These are phyloP conservation scores for Cyathus striatus DNA, from an alignment of 768 basidiomycete species.

Conservation along the genomic window DNA sequence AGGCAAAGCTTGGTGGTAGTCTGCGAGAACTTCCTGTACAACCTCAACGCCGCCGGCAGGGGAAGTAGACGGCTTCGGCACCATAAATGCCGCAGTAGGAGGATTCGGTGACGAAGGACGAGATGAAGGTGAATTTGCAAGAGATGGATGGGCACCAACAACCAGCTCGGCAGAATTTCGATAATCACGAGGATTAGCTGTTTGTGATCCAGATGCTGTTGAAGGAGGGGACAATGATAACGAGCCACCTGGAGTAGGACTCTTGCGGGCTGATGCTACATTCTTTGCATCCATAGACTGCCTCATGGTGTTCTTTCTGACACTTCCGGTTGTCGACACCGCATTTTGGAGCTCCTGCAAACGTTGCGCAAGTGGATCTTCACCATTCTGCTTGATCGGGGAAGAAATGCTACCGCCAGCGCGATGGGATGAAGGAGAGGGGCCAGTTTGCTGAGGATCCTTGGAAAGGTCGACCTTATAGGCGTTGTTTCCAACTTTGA, in stretches of 20 bases:
- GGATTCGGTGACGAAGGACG: constrained; percentile 72
- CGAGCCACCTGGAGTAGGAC: constrained; percentile 8
- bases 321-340: constrained; percentile 39
- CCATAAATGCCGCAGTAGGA: constrained; percentile 74
- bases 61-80: constrained; percentile 48
- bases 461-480: constrained; percentile 62
- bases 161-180: constrained; percentile 70
- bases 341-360: constrained; percentile 54
- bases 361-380: constrained; percentile 67
- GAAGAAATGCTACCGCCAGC: constrained; percentile 16
- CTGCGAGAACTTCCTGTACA: constrained; percentile 66
- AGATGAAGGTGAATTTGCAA: constrained; percentile 28
- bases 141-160: constrained; percentile 70
- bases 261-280: constrained; percentile 12
- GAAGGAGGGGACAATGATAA: constrained; percentile 34
- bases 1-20: constrained; percentile 84
- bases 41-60: constrained; percentile 37
- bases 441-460: constrained; percentile 53
- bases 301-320: constrained; percentile 39
- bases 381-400: constrained; percentile 24
- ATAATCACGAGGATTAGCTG: constrained; percentile 51
- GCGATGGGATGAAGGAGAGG: constrained; percentile 14
- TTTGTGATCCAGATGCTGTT: constrained; percentile 9
- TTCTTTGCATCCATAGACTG: constrained; percentile 16
- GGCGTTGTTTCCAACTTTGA: constrained; percentile 63